phyloP scores from a whole-genome alignment of 306 rosid genomes.

The Parietaria judaica region DNA sequence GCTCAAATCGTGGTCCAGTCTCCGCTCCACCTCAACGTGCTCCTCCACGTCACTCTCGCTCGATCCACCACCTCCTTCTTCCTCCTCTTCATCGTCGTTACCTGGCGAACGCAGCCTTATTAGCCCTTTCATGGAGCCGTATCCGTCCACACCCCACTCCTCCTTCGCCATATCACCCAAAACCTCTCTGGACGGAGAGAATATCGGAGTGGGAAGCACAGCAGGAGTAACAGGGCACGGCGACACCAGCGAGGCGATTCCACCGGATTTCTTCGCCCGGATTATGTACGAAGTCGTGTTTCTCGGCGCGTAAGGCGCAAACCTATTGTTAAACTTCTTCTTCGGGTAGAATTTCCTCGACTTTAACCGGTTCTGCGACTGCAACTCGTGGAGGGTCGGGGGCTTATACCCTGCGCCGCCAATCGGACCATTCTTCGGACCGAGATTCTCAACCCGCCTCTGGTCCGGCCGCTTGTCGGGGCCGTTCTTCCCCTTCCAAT shows the following conservation, averaged over 20 bases:
- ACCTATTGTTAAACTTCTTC: conserved; percentile 49
- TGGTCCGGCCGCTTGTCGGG: conserved; percentile 28
- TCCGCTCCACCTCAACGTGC: conserved; percentile 85
- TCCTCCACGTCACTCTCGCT: conserved; percentile 88
- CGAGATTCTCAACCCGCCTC: conserved; percentile 45
- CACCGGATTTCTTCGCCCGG: conserved; percentile 57
- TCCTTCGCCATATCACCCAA: conserved; percentile 59
- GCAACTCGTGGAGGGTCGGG: conserved; percentile 69
- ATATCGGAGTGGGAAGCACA: conserved; percentile 64
- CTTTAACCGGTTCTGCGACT: conserved; percentile 66
- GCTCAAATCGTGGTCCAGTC: conserved; percentile 91
- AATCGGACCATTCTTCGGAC: conserved; percentile 22
- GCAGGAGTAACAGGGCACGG: conserved; percentile 86
- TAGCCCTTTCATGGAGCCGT: conserved; percentile 78
- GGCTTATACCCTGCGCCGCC: conserved; percentile 45
- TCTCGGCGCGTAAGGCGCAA: conserved; percentile 75
- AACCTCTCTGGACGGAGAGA: conserved; percentile 60
- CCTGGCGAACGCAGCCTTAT: conserved; percentile 56
- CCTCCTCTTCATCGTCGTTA: conserved; percentile 29
- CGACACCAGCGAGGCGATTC: conserved; percentile 72
- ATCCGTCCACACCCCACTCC: conserved; percentile 80
- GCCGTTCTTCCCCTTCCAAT: conserved; percentile 72
- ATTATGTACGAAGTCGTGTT: conserved; percentile 71
- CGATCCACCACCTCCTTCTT: conserved; percentile 49
- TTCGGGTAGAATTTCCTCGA: conserved; percentile 48